These are phyloP conservation scores for Pythium utonaiense DNA, from an alignment of 352 stramenopile species.

Conservation along the genomic window DNA sequence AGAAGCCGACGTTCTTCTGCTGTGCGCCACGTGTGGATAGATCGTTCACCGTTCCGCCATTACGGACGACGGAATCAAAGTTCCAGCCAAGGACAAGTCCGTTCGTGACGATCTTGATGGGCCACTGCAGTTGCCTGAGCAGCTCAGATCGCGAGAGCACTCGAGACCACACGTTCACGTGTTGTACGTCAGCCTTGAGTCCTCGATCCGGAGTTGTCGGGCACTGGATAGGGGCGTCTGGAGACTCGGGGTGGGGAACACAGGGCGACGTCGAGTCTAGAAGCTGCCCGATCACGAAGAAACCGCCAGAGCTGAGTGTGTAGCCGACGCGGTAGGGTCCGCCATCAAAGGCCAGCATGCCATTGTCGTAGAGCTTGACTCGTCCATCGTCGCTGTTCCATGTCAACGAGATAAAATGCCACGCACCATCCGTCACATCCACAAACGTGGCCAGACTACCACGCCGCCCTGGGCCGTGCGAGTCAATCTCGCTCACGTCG, in stretches of 20 bases:
- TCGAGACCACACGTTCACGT: slow-evolving; percentile 59
- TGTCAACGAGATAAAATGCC: slow-evolving; percentile 60
- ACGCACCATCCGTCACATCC: slow-evolving; percentile 58
- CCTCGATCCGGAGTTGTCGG: slow-evolving; percentile 20
- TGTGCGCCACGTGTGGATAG: slow-evolving; percentile 44
- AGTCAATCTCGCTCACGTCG: slow-evolving; percentile 28
- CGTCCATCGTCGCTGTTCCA: slow-evolving; percentile 60
- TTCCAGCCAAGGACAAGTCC: slow-evolving; percentile 63
- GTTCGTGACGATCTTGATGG: slow-evolving; percentile 46
- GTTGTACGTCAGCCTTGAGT: slow-evolving; percentile 47
- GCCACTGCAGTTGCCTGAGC: slow-evolving; percentile 52
- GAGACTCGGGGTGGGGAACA: not conserved
- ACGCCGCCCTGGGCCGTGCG: not conserved
- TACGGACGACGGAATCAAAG: slow-evolving; percentile 33
- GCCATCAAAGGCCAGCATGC: slow-evolving; percentile 63
- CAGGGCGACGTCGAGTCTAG: slow-evolving; percentile 21
- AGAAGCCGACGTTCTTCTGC: slow-evolving; percentile 35
- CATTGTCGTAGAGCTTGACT: slow-evolving; percentile 58
- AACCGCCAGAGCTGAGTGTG: slow-evolving; percentile 26
- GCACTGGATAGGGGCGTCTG: slow-evolving; percentile 22
- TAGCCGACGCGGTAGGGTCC: slow-evolving; percentile 47
- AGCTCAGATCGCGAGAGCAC: slow-evolving; percentile 43
- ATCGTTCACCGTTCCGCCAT: slow-evolving; percentile 33
- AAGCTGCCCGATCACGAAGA: slow-evolving; percentile 48
- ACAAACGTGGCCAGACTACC: slow-evolving; percentile 46